Evolutionary conservation across 1,139 yeast genomes (phyloP).

Genomic region (Yamadazyma sp.): DNA sequence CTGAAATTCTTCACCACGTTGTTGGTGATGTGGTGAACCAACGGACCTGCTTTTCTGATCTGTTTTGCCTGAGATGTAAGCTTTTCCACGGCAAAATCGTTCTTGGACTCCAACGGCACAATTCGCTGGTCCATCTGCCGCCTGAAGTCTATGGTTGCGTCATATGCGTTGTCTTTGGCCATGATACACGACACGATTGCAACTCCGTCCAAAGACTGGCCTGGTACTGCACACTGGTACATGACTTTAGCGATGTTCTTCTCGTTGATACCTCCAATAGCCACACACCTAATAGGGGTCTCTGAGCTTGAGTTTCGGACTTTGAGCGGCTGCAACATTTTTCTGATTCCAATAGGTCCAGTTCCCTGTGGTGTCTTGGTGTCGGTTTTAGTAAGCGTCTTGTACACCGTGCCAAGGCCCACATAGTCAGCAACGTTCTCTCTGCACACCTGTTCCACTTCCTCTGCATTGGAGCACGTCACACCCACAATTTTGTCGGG

Average conservation of each 20-base stretch:
- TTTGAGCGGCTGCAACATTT: constrained; percentile 51
- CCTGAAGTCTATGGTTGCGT: constrained; percentile 45
- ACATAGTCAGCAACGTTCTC: constrained; percentile 70
- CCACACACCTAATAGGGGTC: constrained; percentile 54
- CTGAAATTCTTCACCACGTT: constrained; percentile 86
- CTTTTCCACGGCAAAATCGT: constrained; percentile 15
- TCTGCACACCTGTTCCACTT: constrained; percentile 55
- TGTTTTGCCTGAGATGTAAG: not conserved
- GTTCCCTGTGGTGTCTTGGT: constrained; percentile 40
- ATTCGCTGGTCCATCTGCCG: constrained; percentile 13
- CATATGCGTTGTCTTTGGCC: constrained; percentile 61
- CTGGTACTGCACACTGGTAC: constrained; percentile 48
- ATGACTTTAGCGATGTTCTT: constrained; percentile 59
- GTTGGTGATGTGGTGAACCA: constrained; percentile 88
- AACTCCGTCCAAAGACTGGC: constrained; percentile 65
- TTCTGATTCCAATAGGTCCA: constrained; percentile 70
- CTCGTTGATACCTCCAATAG: constrained; percentile 84
- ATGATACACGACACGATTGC: constrained; percentile 87
- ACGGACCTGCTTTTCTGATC: constrained; percentile 37
- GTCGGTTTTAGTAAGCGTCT: constrained; percentile 68
- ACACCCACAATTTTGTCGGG: constrained; percentile 78
- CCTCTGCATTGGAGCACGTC: constrained; percentile 61
- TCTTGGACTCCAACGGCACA: constrained; percentile 4
- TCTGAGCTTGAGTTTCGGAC: constrained; percentile 21
- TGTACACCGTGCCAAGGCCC: constrained; percentile 83